These are phyloP conservation scores for Sphagnum contortum DNA, from an alignment of 225 moss, liverwort and hornwort genomes.

Conservation along the genomic window DNA sequence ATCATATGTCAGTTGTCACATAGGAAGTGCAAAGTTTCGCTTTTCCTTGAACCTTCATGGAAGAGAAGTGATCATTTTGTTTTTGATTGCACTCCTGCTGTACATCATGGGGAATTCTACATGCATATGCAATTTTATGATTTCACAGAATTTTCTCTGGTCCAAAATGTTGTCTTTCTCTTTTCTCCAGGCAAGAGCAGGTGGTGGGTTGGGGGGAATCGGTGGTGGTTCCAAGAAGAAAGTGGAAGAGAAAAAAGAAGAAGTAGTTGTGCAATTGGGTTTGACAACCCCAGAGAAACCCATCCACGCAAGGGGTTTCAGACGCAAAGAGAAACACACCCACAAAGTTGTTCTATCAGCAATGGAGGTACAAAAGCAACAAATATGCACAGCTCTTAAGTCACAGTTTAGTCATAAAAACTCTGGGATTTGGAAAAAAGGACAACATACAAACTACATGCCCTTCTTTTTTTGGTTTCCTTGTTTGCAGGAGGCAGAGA, in stretches of 20 bases:
- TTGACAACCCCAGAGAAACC: slow-evolving; percentile 16
- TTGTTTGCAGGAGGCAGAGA: slow-evolving; percentile 60
- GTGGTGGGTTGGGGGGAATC: slow-evolving; percentile 69
- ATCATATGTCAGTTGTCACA: no score
- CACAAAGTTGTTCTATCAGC: slow-evolving; percentile 54
- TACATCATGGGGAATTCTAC: no score
- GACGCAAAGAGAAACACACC: slow-evolving; percentile 22
- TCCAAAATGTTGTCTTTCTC: no score
- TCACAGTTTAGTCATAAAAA: no score
- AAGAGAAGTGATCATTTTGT: no score
- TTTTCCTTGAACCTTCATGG: no score
- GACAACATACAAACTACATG: neutral
- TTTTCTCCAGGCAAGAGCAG: slow-evolving; percentile 58
- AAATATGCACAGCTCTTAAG: no score
- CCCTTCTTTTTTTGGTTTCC: neutral
- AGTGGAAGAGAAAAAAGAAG: slow-evolving; percentile 46
- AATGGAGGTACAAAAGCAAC: slow-evolving; percentile 33
- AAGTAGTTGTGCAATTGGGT: slow-evolving; percentile 9
- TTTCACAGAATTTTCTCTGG: no score
- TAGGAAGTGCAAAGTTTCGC: no score
- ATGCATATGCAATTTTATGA: no score
- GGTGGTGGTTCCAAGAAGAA: slow-evolving; percentile 52
- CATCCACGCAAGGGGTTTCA: slow-evolving; percentile 14
- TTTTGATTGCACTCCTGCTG: no score
- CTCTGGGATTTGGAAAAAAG: no score